Percentiles rank a stretch among this genome's conserved stretches.
Conservation (phyloP, 2,329 filamentous ascomycete species). For the Berkeleyomyces rouxiae region DNA sequence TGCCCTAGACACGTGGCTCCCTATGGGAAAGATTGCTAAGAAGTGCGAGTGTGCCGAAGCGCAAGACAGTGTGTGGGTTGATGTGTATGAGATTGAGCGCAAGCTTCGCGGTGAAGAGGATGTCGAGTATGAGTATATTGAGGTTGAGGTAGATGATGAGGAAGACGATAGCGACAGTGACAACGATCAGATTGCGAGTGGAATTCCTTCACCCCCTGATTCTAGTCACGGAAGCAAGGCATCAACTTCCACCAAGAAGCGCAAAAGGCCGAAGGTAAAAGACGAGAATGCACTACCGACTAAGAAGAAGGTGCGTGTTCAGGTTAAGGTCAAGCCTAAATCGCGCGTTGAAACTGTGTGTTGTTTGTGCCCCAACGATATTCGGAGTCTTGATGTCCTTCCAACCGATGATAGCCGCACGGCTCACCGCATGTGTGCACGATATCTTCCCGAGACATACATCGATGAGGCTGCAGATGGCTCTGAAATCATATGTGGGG, state of each 20-base stretch:
- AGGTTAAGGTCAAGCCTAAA: constrained; percentile 51
- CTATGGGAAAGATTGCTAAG: constrained; percentile 88
- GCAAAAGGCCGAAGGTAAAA: constrained; percentile 32
- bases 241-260: constrained; percentile 27
- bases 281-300: constrained; percentile 21
- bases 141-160: constrained; percentile 52
- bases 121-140: constrained; percentile 65
- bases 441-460: constrained; percentile 84
- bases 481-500: constrained; percentile 59
- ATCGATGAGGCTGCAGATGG: constrained; percentile 52
- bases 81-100: constrained; percentile 88
- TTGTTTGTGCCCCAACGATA: constrained; percentile 80
- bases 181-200: constrained; percentile 31
- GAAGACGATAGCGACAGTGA: constrained; percentile 33
- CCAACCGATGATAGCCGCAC: constrained; percentile 75
- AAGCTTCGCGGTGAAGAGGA: constrained; percentile 71
- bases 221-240: constrained; percentile 47
- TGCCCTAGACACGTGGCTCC: constrained; percentile 83
- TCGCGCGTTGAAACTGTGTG: constrained; percentile 62
- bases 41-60: constrained; percentile 92
- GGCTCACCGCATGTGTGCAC: constrained; percentile 75
- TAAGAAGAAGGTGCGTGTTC: constrained; percentile 49
- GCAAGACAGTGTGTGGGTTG: constrained; percentile 95
- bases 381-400: constrained; percentile 65
- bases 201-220: constrained; percentile 62